Percentiles rank a stretch among this genome's conserved stretches.
Conservation (phyloP, 495 filamentous ascomycete genomes). For the Lasiosphaeria hispida region DNA sequence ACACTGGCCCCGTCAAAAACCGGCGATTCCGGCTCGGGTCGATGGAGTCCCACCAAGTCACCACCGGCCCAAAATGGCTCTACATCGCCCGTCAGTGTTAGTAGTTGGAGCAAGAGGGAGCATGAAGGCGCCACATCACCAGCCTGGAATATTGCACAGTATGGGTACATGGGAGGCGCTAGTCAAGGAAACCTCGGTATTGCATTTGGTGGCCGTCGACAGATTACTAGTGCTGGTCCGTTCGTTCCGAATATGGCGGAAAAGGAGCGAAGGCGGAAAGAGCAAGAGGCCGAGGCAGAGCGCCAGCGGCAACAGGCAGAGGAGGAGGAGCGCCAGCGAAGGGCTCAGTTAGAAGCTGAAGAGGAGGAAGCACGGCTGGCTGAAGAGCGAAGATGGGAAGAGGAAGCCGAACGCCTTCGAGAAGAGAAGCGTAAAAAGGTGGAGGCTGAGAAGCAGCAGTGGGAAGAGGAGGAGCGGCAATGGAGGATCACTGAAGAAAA, state of each 20-base stretch:
- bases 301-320: conserved; percentile 59
- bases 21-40: conserved; percentile 51
- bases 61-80: conserved; percentile 41
- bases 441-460: conserved; percentile 74
- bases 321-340: conserved; percentile 61
- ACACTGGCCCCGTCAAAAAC: conserved; percentile 45
- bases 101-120: conserved; percentile 84
- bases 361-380: conserved; percentile 65
- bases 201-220: conserved; percentile 82
- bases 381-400: conserved; percentile 78
- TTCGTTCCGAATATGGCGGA: conserved; percentile 67
- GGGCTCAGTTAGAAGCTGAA: conserved; percentile 62
- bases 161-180: conserved; percentile 97
- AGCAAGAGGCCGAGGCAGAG: conserved; percentile 56
- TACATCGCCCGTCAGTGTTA: conserved; percentile 52
- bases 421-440: conserved; percentile 66
- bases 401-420: conserved; percentile 65
- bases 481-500: conserved; percentile 82
- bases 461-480: conserved; percentile 80
- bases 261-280: conserved; percentile 53
- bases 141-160: conserved; percentile 98
- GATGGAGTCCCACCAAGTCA: conserved; percentile 62
- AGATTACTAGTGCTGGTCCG: conserved; percentile 84
- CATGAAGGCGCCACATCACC: conserved; percentile 80
- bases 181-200: conserved; percentile 95